phyloP scores from a whole-genome alignment of 2,329 filamentous ascomycete species.

The Colletotrichum scovillei region DNA sequence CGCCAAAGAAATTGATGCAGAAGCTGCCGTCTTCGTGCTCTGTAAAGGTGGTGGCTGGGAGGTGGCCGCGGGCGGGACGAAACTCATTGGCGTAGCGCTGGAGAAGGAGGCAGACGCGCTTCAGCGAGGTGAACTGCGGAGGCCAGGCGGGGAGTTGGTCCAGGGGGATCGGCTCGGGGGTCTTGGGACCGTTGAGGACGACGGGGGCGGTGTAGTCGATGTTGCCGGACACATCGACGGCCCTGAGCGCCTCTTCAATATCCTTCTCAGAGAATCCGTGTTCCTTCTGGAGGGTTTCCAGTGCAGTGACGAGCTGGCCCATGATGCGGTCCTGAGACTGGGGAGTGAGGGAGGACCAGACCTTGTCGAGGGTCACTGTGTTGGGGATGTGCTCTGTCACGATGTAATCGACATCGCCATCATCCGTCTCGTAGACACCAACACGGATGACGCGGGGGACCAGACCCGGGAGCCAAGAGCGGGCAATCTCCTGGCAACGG shows the following conservation, averaged over 20 bases:
- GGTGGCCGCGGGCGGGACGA: background rate
- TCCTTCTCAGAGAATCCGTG: background rate
- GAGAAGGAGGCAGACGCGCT: background rate
- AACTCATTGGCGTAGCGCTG: background rate
- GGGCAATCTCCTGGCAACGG: constrained; percentile 8
- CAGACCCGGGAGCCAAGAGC: background rate
- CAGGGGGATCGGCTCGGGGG: background rate
- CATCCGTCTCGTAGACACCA: background rate
- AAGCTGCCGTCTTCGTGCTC: background rate
- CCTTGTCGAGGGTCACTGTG: constrained; percentile 1
- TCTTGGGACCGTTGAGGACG: background rate
- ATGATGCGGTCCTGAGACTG: background rate
- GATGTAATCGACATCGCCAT: background rate
- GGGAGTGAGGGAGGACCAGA: background rate
- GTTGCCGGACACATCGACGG: background rate
- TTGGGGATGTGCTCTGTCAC: background rate
- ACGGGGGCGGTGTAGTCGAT: background rate
- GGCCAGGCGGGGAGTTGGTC: background rate
- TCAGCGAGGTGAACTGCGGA: background rate
- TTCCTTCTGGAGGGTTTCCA: background rate
- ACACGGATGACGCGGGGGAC: constrained; percentile 14
- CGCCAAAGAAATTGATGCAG: background rate
- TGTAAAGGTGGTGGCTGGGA: background rate
- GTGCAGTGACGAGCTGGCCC: background rate
- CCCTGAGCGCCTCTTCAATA: background rate